Base-by-base conservation (phyloP, 768 basidiomycete genomes). In the Tulasnella sp. region DNA sequence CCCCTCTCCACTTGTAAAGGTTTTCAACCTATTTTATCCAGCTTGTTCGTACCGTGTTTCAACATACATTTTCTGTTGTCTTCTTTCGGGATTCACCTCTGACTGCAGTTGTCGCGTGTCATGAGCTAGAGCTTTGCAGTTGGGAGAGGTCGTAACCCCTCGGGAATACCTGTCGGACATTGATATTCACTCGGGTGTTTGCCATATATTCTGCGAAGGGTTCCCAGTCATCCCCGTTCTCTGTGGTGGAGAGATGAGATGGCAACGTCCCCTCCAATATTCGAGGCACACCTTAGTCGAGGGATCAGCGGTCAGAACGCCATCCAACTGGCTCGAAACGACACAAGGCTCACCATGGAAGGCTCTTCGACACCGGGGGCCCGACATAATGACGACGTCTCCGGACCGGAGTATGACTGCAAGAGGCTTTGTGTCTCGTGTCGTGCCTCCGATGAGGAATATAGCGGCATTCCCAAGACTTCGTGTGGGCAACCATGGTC, bases 351-450 rank as follows among this genome's bases (percentile, higher is more conserved):
- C 36, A 93, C 97, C 97, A 82, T 99, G 97, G 84, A 94, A 99
- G n/a, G 92, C 93, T 48, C 95, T 87, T 77, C 97, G 88, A 82
- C 95, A 94, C 34, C 87, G 87, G 12, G 92, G 92, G 0, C 98
- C 97, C 0, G 94, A 94, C 96, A 99, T 98, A 83, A 98, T 91
- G 31, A 98, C 87, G 1, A 93, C 90, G 83, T 99, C 98, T 3
- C 97, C 97, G 0, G 94, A 96, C 27, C 96, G 91, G 2, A 99
- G 88, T 31, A 98, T 87, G 80, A 99, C 91, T 0, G 97, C 90
- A 19, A 91, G 86, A 3, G 97, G 97, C 27, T 90, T 88, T 0
- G 86, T 87, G 75, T 97, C 92, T 77, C 97, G 89, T 12, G 94
- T 94, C 16, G 89, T 85, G 1, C 94, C 92, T 1, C 97, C 97